Percentiles rank a stretch among this genome's conserved stretches.
phyloP scores from a whole-genome alignment of 1,284 basidiomycete genomes.

The Leccinum subspadiceum region DNA sequence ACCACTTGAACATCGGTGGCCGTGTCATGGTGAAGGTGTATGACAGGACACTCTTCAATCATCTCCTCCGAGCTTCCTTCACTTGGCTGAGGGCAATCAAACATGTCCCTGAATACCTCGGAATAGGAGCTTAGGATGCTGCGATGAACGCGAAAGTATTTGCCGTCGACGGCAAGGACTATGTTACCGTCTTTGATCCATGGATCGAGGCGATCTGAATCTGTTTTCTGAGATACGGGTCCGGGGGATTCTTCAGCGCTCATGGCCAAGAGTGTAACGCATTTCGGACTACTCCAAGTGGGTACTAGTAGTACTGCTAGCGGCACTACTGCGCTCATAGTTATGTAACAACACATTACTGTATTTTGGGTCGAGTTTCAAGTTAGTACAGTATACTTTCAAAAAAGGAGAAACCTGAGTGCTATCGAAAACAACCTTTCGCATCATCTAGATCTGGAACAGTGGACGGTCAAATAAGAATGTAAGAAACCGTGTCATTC shows the following conservation, averaged over 20 bases:
- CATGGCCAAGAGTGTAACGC: neutral
- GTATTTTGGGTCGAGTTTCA: neutral
- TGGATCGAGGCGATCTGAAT: constrained; percentile 13
- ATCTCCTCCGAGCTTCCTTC: neutral
- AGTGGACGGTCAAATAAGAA: neutral
- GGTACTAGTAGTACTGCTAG: too few species aligned
- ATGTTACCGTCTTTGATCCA: constrained; percentile 15
- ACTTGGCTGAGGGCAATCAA: neutral
- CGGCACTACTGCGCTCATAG: too few species aligned
- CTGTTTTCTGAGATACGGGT: constrained; percentile 1
- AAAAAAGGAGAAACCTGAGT: neutral
- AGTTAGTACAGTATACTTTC: neutral
- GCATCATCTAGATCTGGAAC: neutral
- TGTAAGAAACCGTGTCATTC: neutral
- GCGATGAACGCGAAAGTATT: constrained; percentile 17
- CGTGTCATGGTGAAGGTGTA: constrained; percentile 17
- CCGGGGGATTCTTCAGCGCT: neutral
- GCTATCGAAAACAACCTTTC: neutral
- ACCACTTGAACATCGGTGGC: constrained; percentile 16
- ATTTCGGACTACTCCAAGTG: too few species aligned
- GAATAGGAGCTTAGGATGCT: constrained; percentile 11
- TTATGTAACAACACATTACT: too few species aligned
- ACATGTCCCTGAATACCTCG: constrained; percentile 15
- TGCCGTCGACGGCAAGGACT: constrained; percentile 11
- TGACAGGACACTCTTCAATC: constrained; percentile 20